phyloP scores from a whole-genome alignment of 2,329 filamentous ascomycete species.

The Colletotrichum sp. region DNA sequence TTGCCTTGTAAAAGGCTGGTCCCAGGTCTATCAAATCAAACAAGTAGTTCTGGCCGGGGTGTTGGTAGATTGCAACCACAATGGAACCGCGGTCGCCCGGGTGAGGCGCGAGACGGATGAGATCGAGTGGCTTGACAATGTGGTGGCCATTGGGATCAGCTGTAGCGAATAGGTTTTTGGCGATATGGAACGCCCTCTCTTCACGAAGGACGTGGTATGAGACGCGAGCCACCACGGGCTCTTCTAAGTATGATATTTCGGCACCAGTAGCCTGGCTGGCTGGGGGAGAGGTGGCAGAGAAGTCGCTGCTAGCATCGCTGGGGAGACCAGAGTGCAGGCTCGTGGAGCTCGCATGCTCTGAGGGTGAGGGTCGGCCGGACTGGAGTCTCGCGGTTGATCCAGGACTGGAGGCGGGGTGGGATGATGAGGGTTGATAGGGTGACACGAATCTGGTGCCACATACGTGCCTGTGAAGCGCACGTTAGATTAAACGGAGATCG shows the following conservation, averaged over 20 bases:
- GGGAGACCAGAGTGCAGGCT: constrained; percentile 31
- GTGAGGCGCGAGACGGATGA: constrained; percentile 73
- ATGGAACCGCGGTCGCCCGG: constrained; percentile 74
- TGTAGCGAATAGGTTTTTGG: constrained; percentile 72
- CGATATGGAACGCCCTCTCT: constrained; percentile 86
- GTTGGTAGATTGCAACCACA: constrained; percentile 81
- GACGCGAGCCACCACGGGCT: constrained; percentile 78
- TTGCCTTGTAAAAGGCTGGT: constrained; percentile 70
- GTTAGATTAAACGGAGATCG: constrained; percentile 18
- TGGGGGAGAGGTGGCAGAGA: constrained; percentile 39
- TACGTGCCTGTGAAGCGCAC: constrained; percentile 59
- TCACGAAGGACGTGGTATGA: constrained; percentile 84
- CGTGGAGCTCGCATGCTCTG: constrained; percentile 43
- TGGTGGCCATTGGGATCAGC: constrained; percentile 77
- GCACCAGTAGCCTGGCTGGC: constrained; percentile 37
- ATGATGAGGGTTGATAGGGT: constrained; percentile 47
- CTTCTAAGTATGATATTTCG: constrained; percentile 62
- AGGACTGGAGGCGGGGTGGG: constrained; percentile 49
- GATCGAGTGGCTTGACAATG: constrained; percentile 81
- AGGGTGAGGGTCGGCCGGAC: constrained; percentile 47
- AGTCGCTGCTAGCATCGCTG: constrained; percentile 45
- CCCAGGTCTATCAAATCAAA: constrained; percentile 77
- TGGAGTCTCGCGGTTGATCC: constrained; percentile 46
- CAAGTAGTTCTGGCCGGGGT: constrained; percentile 77
- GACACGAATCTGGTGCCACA: constrained; percentile 66